Percentiles rank a stretch among this genome's conserved stretches.
Evolutionary conservation across 2,329 filamentous ascomycete species (phyloP).

Genomic region (Pseudogymnoascus verrucosus): DNA sequence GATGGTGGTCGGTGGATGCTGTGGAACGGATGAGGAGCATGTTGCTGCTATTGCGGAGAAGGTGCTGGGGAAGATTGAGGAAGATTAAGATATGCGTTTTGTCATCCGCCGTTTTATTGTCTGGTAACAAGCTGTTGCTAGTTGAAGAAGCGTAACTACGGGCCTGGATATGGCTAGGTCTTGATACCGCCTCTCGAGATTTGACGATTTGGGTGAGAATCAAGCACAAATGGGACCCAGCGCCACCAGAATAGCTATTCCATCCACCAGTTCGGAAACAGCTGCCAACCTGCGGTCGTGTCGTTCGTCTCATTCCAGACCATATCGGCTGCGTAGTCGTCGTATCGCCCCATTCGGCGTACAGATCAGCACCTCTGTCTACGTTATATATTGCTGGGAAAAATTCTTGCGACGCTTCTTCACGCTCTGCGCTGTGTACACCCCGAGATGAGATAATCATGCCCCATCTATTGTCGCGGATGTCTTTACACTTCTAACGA

Average conservation of each 20-base stretch:
- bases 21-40: constrained; percentile 16
- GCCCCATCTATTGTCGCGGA: neutral
- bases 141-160: neutral
- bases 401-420: neutral
- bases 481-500: neutral
- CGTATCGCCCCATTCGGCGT: neutral
- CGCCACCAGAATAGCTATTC: neutral
- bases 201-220: neutral
- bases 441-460: neutral
- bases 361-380: neutral
- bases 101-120: neutral
- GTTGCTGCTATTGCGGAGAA: constrained; percentile 10
- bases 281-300: neutral
- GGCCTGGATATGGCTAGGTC: neutral
- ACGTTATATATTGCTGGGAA: neutral
- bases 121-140: constrained; percentile 2
- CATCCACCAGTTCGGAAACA: neutral
- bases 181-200: neutral
- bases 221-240: neutral
- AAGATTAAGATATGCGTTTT: neutral
- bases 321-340: neutral
- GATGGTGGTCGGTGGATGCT: constrained; percentile 12
- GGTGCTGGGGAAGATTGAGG: neutral
- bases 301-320: neutral
- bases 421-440: neutral